These are phyloP conservation scores for rapeseed (Brassica napus) DNA, from an alignment of 345 rosid genomes.

Conservation along the genomic window DNA sequence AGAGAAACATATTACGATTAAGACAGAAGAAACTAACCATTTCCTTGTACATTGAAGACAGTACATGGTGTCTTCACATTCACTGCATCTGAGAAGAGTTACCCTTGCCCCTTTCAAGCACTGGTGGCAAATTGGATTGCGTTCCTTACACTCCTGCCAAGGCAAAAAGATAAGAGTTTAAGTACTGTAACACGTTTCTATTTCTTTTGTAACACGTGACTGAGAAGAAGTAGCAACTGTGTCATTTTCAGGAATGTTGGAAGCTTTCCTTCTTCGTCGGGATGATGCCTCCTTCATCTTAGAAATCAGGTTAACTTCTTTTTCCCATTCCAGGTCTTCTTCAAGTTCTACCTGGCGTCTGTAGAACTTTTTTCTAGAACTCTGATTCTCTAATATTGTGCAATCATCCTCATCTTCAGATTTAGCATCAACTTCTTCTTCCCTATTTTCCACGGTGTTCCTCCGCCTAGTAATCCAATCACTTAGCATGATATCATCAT, in stretches of 20 bases:
- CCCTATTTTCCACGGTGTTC: background rate
- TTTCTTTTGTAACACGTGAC: background rate
- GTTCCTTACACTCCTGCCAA: slow-evolving; percentile 38
- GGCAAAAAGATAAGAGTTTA: slow-evolving; percentile 5
- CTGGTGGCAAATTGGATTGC: slow-evolving; percentile 61
- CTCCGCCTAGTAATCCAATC: background rate
- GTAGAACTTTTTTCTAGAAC: background rate
- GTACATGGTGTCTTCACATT: slow-evolving; percentile 48
- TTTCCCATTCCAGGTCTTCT: slow-evolving; percentile 30
- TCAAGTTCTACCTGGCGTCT: background rate
- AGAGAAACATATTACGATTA: background rate
- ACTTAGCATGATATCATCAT: background rate
- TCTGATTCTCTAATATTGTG: background rate
- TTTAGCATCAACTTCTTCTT: background rate
- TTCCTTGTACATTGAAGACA: slow-evolving; percentile 59
- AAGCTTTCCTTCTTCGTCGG: slow-evolving; percentile 15
- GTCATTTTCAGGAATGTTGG: slow-evolving; percentile 3
- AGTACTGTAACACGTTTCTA: background rate
- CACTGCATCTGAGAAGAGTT: slow-evolving; percentile 55
- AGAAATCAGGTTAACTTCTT: background rate
- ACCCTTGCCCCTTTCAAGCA: slow-evolving; percentile 61
- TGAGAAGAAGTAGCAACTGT: background rate
- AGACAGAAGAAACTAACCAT: slow-evolving; percentile 49
- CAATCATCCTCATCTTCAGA: background rate
- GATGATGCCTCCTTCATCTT: background rate